A percentile compares a stretch with the other conserved stretches of the same genome.
These are phyloP conservation scores for Leishmania amazonensis DNA, from an alignment of 208 protist genomes.

Conservation along the genomic window DNA sequence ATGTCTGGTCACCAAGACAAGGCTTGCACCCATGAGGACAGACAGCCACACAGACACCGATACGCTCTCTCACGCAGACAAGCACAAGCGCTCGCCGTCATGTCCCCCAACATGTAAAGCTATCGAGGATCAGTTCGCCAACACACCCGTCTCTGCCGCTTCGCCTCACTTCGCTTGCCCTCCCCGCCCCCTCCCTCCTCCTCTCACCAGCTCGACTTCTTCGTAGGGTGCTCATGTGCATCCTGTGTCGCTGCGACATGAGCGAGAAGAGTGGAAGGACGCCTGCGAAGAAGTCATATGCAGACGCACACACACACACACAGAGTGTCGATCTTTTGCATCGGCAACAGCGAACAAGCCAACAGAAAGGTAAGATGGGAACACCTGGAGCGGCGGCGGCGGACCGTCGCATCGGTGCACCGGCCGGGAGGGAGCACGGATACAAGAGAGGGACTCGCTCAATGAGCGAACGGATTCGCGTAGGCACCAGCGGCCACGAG, in stretches of 20 bases:
- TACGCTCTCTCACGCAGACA: too few relatives aligned
- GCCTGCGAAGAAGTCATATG: too few relatives aligned
- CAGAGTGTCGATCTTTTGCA: background rate
- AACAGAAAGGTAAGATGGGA: background rate
- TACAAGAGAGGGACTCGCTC: background rate
- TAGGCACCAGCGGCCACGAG: background rate
- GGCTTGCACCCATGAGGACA: background rate
- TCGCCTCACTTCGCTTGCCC: background rate
- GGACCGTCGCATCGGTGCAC: background rate
- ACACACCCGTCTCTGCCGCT: background rate
- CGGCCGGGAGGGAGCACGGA: background rate
- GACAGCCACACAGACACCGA: background rate
- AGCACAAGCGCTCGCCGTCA: too few relatives aligned
- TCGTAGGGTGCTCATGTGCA: background rate
- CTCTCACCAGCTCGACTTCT: background rate
- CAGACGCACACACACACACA: background rate
- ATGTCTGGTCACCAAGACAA: background rate
- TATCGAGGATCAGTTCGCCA: background rate
- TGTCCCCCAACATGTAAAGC: too few relatives aligned
- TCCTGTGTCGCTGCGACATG: too few relatives aligned
- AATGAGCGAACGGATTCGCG: background rate
- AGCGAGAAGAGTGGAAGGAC: too few relatives aligned
- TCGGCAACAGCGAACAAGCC: background rate
- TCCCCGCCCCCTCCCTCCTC: background rate
- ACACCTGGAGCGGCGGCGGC: background rate